Conservation (phyloP, 352 stramenopile genomes). For the Phytophthora pinifolia region DNA sequence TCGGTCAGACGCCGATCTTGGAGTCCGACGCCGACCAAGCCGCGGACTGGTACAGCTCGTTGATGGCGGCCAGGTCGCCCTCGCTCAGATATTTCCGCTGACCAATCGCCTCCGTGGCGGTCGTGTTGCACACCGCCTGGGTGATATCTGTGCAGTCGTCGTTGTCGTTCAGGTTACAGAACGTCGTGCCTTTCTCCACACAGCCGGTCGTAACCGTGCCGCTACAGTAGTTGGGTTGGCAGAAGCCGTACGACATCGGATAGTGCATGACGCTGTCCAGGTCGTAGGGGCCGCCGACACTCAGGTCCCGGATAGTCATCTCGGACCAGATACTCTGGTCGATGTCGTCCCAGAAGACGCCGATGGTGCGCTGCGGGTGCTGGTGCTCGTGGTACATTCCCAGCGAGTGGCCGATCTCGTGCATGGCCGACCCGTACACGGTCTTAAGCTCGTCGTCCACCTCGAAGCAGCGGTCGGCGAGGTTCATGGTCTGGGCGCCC, state of each 20-base stretch:
- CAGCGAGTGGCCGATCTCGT: conserved; percentile 79
- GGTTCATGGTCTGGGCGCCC: conserved; percentile 68
- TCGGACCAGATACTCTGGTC: conserved; percentile 73
- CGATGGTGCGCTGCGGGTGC: conserved; percentile 65
- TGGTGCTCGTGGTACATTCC: conserved; percentile 85
- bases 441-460: conserved; percentile 73
- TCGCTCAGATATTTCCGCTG: conserved; percentile 59
- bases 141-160: conserved; percentile 61
- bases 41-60: conserved; percentile 35
- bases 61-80: conserved; percentile 50
- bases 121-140: conserved; percentile 53
- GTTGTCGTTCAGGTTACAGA: conserved; percentile 79
- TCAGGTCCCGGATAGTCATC: conserved; percentile 68
- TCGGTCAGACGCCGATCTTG: conserved; percentile 28
- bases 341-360: conserved; percentile 76
- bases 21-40: conserved; percentile 29
- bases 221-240: conserved; percentile 58
- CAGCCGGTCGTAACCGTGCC: conserved; percentile 44
- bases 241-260: conserved; percentile 74
- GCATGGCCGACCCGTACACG: conserved; percentile 75
- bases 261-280: conserved; percentile 82
- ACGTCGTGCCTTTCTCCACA: conserved; percentile 49
- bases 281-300: conserved; percentile 70
- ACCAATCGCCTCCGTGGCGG: conserved; percentile 55
- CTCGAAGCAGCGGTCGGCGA: conserved; percentile 76